Conservation (phyloP, 306 rosid genomes). For the Cucurbita maxima region DNA sequence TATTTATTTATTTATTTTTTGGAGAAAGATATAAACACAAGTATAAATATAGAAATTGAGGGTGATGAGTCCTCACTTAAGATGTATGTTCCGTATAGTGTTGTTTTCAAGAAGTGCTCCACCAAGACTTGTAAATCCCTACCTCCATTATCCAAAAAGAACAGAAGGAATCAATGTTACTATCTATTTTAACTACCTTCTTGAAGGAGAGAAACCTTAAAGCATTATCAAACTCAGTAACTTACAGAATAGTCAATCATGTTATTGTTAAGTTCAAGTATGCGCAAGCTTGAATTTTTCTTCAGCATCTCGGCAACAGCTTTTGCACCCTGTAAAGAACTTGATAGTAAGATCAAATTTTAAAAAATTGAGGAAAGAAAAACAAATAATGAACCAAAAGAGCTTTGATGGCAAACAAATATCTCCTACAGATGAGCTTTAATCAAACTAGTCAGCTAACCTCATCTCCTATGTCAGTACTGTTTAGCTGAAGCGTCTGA, state of each 20-base stretch:
- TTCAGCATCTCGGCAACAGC: slow-evolving; percentile 84
- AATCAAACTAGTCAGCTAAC: slow-evolving; percentile 32
- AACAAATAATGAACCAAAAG: neutral
- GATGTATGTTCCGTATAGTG: slow-evolving; percentile 57
- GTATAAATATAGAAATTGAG: neutral
- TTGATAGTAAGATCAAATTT: neutral
- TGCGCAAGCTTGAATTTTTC: slow-evolving; percentile 63
- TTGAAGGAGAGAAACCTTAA: neutral
- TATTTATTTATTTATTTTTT: too few species aligned
- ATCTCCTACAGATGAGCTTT: neutral
- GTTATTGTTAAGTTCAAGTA: slow-evolving; percentile 82
- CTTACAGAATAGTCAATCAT: slow-evolving; percentile 92
- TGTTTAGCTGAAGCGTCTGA: slow-evolving; percentile 78
- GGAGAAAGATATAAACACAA: neutral
- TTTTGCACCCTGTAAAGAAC: slow-evolving; percentile 64
- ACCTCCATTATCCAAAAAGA: slow-evolving; percentile 40
- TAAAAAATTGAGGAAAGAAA: neutral
- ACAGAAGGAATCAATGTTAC: slow-evolving; percentile 16
- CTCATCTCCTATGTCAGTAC: slow-evolving; percentile 92
- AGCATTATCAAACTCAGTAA: slow-evolving; percentile 9
- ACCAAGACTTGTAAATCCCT: slow-evolving; percentile 94
- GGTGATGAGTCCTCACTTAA: slow-evolving; percentile 36
- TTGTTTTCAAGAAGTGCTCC: slow-evolving; percentile 86
- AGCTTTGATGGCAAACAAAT: neutral
- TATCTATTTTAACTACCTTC: neutral